A percentile compares a stretch with the other conserved stretches of the same genome.
These are phyloP conservation scores for Pyrenopolyporus hunteri DNA, from an alignment of 495 filamentous ascomycete genomes.

Conservation along the genomic window DNA sequence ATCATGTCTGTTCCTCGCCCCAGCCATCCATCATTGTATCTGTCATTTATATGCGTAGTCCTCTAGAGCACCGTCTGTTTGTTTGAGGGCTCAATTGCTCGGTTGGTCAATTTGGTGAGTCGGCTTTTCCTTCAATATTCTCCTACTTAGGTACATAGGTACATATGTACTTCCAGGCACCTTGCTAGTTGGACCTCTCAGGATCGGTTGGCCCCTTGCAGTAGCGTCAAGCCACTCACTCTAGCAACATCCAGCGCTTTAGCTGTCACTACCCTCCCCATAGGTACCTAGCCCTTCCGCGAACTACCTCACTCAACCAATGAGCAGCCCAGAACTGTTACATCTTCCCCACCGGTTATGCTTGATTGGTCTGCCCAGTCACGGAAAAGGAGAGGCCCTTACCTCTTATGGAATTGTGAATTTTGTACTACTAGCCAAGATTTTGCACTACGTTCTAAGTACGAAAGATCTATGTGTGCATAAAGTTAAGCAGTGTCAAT, in stretches of 20 bases:
- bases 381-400: constrained; percentile 18
- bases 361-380: constrained; percentile 16
- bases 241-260: constrained; percentile 19
- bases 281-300: constrained; percentile 16
- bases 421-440: neutral
- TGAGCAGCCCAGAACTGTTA: constrained; percentile 5
- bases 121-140: neutral
- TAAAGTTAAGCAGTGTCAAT: constrained; percentile 4
- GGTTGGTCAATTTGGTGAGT: neutral
- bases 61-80: neutral
- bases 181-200: constrained; percentile 8
- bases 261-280: neutral
- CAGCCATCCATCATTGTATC: neutral
- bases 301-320: constrained; percentile 23
- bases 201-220: constrained; percentile 30
- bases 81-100: constrained; percentile 7
- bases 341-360: neutral
- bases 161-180: no score
- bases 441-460: constrained; percentile 18
- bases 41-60: no score
- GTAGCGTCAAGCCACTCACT: constrained; percentile 22
- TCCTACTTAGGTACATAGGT: no score
- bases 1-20: neutral
- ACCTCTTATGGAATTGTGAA: constrained; percentile 7
- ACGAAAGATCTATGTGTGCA: constrained; percentile 23